Conservation (phyloP, 768 basidiomycete species). For the Auricularia heimuer region DNA sequence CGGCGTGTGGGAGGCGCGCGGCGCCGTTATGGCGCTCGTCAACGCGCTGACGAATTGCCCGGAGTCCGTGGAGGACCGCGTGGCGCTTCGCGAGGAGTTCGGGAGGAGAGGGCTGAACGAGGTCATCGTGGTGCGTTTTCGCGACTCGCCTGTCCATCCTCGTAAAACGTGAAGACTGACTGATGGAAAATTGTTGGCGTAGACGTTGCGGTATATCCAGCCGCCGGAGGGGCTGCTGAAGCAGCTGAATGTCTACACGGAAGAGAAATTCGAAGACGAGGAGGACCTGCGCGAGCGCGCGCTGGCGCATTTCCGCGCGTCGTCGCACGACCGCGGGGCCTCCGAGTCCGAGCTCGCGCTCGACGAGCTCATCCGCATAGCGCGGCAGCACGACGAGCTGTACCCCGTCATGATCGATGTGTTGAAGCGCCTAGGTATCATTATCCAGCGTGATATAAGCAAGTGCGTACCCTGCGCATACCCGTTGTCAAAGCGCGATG, state of each 20-base stretch:
- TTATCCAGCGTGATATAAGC: slow-evolving; percentile 51
- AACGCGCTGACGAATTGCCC: slow-evolving; percentile 74
- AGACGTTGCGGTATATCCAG: slow-evolving; percentile 67
- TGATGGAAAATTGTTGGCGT: background rate
- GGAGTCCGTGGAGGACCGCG: slow-evolving; percentile 66
- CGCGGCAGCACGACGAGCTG: slow-evolving; percentile 51
- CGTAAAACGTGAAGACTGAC: too few species aligned
- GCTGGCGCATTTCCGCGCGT: slow-evolving; percentile 20
- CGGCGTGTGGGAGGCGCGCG: slow-evolving; percentile 73
- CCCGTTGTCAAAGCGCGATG: background rate
- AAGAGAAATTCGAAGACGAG: slow-evolving; percentile 87
- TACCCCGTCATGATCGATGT: slow-evolving; percentile 55
- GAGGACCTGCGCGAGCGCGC: slow-evolving; percentile 69
- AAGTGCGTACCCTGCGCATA: slow-evolving; percentile 34
- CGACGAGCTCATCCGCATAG: slow-evolving; percentile 50
- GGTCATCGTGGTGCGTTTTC: slow-evolving; percentile 59
- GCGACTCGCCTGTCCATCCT: background rate
- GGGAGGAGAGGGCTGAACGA: slow-evolving; percentile 75
- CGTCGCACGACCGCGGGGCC: slow-evolving; percentile 9
- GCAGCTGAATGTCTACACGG: slow-evolving; percentile 72
- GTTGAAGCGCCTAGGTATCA: slow-evolving; percentile 41
- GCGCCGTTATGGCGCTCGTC: slow-evolving; percentile 64
- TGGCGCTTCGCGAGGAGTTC: slow-evolving; percentile 75
- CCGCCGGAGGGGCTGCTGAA: slow-evolving; percentile 72
- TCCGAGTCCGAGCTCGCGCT: slow-evolving; percentile 48